Evolutionary conservation across 2,329 filamentous ascomycete genomes (phyloP).

Genomic region (Colletotrichum australisinense): DNA sequence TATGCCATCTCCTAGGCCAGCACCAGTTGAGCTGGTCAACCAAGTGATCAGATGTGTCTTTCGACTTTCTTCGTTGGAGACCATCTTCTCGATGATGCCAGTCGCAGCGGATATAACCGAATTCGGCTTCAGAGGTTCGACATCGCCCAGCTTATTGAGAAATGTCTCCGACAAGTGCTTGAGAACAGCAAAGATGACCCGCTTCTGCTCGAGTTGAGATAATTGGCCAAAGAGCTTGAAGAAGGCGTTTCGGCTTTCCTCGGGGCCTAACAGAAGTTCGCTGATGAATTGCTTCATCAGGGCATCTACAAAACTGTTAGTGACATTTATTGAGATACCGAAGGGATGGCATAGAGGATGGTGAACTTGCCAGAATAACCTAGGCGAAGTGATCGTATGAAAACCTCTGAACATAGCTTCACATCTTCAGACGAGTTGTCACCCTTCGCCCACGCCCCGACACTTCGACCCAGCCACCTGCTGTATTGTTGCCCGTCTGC

Average conservation of each 20-base stretch:
- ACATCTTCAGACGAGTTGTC: conserved; percentile 46
- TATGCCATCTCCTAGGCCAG: conserved; percentile 72
- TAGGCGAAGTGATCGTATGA: conserved; percentile 73
- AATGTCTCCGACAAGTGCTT: conserved; percentile 59
- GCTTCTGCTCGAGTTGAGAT: conserved; percentile 56
- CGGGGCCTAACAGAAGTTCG: conserved; percentile 49
- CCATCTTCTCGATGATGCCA: conserved; percentile 63
- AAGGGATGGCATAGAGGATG: conserved; percentile 24
- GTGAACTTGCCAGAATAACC: conserved; percentile 74
- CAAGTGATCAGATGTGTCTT: conserved; percentile 70
- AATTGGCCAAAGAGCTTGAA: conserved; percentile 47
- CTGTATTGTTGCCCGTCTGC: conserved; percentile 73
- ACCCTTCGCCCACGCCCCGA: conserved; percentile 58
- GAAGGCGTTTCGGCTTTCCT: conserved; percentile 41
- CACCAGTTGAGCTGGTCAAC: conserved; percentile 73
- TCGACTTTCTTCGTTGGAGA: conserved; percentile 59
- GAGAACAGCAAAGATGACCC: conserved; percentile 51
- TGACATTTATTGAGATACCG: background rate
- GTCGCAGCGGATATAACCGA: conserved; percentile 67
- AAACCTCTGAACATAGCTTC: conserved; percentile 58
- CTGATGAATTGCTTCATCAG: conserved; percentile 52
- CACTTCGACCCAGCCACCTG: conserved; percentile 76
- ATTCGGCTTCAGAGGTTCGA: conserved; percentile 36
- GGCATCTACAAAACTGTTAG: conserved; percentile 47
- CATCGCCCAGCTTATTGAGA: conserved; percentile 50